Percentiles rank a stretch among this genome's conserved stretches.
These are phyloP conservation scores for Postia placenta DNA, from an alignment of 768 basidiomycete species.

Conservation along the genomic window DNA sequence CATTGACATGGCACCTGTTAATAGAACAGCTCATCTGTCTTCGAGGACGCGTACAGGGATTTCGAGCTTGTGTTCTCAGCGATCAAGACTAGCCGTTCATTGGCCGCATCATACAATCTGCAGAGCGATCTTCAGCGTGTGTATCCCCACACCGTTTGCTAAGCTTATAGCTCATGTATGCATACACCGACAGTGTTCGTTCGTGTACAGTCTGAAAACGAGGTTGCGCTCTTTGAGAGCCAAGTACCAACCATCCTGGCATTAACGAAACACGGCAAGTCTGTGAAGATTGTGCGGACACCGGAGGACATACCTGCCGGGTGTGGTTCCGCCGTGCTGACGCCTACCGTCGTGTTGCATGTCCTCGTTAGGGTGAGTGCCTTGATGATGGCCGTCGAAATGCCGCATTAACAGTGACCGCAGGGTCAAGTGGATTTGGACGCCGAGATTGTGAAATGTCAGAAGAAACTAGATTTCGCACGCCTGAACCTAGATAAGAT, in stretches of 20 bases:
- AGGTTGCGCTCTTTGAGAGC: constrained; percentile 60
- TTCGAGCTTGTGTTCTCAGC: constrained; percentile 84
- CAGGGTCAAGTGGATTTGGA: constrained; percentile 90
- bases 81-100: constrained; percentile 73
- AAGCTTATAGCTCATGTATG: background rate
- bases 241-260: constrained; percentile 73
- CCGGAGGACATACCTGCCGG: constrained; percentile 74
- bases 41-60: constrained; percentile 67
- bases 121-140: constrained; percentile 78
- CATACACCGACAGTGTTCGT: constrained; percentile 56
- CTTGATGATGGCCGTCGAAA: background rate
- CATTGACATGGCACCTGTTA: background rate
- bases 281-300: constrained; percentile 58
- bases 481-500: constrained; percentile 71
- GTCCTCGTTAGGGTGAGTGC: constrained; percentile 75
- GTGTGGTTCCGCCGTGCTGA: constrained; percentile 80
- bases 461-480: constrained; percentile 82
- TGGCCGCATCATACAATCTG: constrained; percentile 86
- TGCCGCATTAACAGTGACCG: background rate
- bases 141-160: constrained; percentile 18
- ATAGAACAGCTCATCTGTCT: constrained; percentile 57
- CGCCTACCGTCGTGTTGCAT: constrained; percentile 67
- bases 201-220: constrained; percentile 56
- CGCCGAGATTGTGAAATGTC: constrained; percentile 80
- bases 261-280: constrained; percentile 86